Evolutionary conservation across 2,329 filamentous ascomycete genomes (phyloP).

Genomic region (Dendryphion nanum): DNA sequence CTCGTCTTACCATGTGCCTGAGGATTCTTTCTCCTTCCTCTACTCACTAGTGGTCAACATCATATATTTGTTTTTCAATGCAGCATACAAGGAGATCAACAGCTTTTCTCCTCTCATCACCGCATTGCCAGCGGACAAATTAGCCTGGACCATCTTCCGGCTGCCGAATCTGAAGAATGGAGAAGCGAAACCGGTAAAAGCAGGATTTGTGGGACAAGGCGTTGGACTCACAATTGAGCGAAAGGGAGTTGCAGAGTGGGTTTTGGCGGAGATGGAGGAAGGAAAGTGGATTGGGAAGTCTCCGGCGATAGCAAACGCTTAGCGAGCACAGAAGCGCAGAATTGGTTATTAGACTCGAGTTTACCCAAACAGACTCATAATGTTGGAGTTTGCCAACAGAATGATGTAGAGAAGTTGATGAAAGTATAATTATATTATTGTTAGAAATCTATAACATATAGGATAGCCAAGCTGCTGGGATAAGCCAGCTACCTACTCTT

Average conservation of each 20-base stretch:
- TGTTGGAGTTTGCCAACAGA: no score
- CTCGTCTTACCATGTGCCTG: conserved; percentile 5
- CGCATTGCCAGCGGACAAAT: conserved; percentile 1
- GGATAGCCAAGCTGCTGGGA: no score
- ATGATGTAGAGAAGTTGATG: no score
- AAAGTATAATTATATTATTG: no score
- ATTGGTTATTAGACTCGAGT: no score
- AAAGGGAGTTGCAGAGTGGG: conserved; percentile 9
- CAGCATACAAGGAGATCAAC: conserved; percentile 12
- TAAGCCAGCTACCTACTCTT: no score
- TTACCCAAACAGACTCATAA: no score
- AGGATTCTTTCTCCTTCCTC: conserved; percentile 6
- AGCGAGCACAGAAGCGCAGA: no score
- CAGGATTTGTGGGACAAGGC: conserved; percentile 5
- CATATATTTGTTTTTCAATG: conserved; percentile 5
- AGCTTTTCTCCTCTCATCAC: conserved; percentile 1
- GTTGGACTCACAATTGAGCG: conserved; percentile 6
- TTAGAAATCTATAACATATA: no score
- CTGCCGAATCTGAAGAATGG: conserved; percentile 9
- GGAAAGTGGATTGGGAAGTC: conserved; percentile 10
- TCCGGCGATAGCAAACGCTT: conserved; percentile 7
- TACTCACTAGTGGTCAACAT: conserved; percentile 5
- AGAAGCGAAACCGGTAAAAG: conserved; percentile 3
- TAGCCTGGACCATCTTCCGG: conserved; percentile 10
- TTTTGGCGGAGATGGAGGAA: conserved; percentile 10